Percentiles rank a stretch among this genome's conserved stretches.
These are phyloP conservation scores for Leccinum pachyderme DNA, from an alignment of 1,284 basidiomycete genomes.

Conservation along the genomic window DNA sequence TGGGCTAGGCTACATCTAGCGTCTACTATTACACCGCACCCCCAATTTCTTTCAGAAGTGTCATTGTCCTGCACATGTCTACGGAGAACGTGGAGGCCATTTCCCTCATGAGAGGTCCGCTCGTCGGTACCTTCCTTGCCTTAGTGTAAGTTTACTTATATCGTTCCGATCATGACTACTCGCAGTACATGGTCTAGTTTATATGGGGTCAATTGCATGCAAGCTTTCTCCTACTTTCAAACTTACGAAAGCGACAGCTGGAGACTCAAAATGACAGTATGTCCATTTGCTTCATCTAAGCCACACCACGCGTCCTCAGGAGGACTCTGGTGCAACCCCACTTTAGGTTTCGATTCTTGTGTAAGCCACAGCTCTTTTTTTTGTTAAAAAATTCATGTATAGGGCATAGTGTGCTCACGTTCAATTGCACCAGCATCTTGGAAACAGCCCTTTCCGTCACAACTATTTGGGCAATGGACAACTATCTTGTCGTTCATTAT, in stretches of 20 bases:
- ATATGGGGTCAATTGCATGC: constrained; percentile 29
- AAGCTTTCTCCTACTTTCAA: constrained; percentile 29
- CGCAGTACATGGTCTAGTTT: constrained; percentile 16
- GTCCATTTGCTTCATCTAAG: constrained; percentile 1
- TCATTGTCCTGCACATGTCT: no score
- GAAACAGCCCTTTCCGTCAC: constrained; percentile 26
- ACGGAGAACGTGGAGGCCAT: not conserved
- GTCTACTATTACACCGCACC: no score
- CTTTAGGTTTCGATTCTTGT: constrained; percentile 24
- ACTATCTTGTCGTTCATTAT: constrained; percentile 21
- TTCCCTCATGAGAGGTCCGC: constrained; percentile 25
- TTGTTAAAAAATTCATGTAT: no score
- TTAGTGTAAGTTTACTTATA: constrained; percentile 19
- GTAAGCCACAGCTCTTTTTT: constrained; percentile 4
- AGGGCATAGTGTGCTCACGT: not conserved
- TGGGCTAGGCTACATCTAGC: no score
- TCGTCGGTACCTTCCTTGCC: constrained; percentile 29
- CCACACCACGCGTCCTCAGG: no score
- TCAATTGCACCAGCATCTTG: constrained; percentile 11
- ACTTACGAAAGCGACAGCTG: constrained; percentile 18
- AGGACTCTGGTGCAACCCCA: no score
- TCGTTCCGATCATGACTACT: not conserved
- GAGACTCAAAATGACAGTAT: constrained; percentile 24
- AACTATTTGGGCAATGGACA: constrained; percentile 26
- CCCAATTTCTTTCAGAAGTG: no score